Base-by-base conservation (phyloP, 352 stramenopile genomes). In the Pythium brassicae region DNA sequence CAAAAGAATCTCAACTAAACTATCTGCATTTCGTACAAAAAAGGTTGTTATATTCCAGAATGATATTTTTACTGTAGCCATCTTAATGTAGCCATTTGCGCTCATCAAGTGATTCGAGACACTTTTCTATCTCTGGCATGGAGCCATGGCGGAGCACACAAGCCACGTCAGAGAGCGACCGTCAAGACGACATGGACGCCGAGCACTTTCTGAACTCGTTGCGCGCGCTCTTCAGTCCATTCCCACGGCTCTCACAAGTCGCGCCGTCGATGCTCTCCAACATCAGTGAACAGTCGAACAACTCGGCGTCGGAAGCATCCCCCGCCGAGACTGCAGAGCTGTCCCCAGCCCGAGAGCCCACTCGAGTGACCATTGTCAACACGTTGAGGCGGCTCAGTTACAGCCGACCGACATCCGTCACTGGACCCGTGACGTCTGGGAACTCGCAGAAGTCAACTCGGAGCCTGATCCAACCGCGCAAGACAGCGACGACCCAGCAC, bases 211-310 rank as follows among this genome's bases (percentile, higher is more conserved):
- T 50, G 4, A 11, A 15, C 11, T 43, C 35, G 10, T 6, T 57
- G 40, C 52, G 27, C n/a, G n/a, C 26, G 14, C 27, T 57, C 40
- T 57, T 57, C 22, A 19, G 26, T 10, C 19, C 39, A 15, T 25
- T 25, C 11, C 7, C 7, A 0, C 25, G 32, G 7, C 40, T 8
- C 3, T 27, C 42, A 15, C 42, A 32, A 3, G 52, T 51, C 5
- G 27, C 14, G 12, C 20, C 52, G 8, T 50, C 40, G 3, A 26
- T 48, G 20, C 20, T 58, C 7, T 37, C 27, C 7, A 48, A 58
- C 20, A 58, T 35, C 52, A 51, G 52, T 27, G 52, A 57, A 42
- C 52, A 58, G 29, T 58, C 40, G 3, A 46, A 57, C 19, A 57
- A 44, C 40, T 44, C 52, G 14, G 22, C 20, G 7, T 50, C 27